phyloP scores from a whole-genome alignment of 306 rosid genomes.

The Vachellia pachyceras region DNA sequence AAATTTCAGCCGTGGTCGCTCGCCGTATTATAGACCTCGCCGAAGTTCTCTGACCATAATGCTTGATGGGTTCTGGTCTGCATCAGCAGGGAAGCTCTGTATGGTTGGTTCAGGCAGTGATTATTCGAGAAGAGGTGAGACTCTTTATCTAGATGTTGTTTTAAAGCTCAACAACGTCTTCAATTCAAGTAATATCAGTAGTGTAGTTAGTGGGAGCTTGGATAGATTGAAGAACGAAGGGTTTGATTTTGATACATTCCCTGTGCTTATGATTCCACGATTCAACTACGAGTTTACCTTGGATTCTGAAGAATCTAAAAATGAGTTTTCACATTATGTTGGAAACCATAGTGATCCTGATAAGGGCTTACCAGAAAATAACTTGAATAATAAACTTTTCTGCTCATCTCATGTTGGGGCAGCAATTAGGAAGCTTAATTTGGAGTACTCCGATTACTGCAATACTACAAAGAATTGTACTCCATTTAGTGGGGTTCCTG shows the following conservation, averaged over 20 bases:
- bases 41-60: constrained; percentile 7
- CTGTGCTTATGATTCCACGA: constrained; percentile 52
- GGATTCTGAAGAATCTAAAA: constrained; percentile 36
- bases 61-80: constrained; percentile 66
- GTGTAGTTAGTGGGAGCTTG: constrained; percentile 60
- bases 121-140: constrained; percentile 36
- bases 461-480: constrained; percentile 50
- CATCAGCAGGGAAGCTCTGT: constrained; percentile 56
- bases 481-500: constrained; percentile 44
- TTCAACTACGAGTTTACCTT: constrained; percentile 46
- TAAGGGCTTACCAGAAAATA: constrained; percentile 34
- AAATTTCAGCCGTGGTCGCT: constrained; percentile 25
- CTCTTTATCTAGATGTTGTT: constrained; percentile 32
- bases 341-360: constrained; percentile 27
- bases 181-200: constrained; percentile 42
- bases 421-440: constrained; percentile 22
- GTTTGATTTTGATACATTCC: constrained; percentile 46
- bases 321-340: constrained; percentile 13
- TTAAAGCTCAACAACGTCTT: constrained; percentile 57
- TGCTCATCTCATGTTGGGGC: constrained; percentile 43
- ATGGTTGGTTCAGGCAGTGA: constrained; percentile 51
- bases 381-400: constrained; percentile 16
- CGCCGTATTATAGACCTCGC: not conserved
- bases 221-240: constrained; percentile 50
- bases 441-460: constrained; percentile 55